These are phyloP conservation scores for Coelastrella sp. DNA, from an alignment of 139 green algal species.

Conservation along the genomic window DNA sequence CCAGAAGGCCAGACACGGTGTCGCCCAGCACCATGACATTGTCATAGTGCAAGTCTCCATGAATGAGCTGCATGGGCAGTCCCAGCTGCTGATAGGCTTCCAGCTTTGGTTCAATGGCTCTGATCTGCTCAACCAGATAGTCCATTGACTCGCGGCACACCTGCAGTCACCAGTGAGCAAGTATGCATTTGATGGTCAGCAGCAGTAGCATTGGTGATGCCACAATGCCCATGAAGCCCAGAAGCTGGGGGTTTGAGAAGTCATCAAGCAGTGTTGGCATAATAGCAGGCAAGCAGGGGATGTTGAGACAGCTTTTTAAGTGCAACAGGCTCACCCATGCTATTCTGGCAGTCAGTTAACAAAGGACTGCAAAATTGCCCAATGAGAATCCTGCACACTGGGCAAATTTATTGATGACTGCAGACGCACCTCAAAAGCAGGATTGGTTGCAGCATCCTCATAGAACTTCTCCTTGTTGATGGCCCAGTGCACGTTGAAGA, in stretches of 20 bases:
- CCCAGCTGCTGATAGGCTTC: conserved; percentile 44
- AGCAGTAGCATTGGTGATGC: neutral
- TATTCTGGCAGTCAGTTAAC: neutral
- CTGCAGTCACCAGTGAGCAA: neutral
- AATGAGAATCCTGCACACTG: neutral
- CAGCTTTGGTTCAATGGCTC: conserved; percentile 52
- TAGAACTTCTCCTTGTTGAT: conserved; percentile 57
- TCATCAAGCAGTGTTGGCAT: too few relatives aligned
- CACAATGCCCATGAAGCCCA: too few relatives aligned
- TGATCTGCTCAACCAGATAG: conserved; percentile 60
- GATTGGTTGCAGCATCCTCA: conserved; percentile 37
- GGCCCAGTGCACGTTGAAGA: conserved; percentile 59
- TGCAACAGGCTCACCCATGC: neutral
- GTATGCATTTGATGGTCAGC: neutral
- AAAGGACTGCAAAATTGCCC: conserved; percentile 50
- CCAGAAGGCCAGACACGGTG: conserved; percentile 56
- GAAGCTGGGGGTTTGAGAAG: too few relatives aligned
- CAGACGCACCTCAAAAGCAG: conserved; percentile 41
- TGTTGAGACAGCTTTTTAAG: too few relatives aligned
- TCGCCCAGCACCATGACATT: conserved; percentile 62
- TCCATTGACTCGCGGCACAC: conserved; percentile 60
- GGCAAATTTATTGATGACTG: neutral
- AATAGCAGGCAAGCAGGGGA: too few relatives aligned
- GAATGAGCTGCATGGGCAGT: conserved; percentile 66
- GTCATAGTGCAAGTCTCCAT: conserved; percentile 71